Conservation (phyloP, 1,139 yeast genomes). For the Taphrina flavorubra region DNA sequence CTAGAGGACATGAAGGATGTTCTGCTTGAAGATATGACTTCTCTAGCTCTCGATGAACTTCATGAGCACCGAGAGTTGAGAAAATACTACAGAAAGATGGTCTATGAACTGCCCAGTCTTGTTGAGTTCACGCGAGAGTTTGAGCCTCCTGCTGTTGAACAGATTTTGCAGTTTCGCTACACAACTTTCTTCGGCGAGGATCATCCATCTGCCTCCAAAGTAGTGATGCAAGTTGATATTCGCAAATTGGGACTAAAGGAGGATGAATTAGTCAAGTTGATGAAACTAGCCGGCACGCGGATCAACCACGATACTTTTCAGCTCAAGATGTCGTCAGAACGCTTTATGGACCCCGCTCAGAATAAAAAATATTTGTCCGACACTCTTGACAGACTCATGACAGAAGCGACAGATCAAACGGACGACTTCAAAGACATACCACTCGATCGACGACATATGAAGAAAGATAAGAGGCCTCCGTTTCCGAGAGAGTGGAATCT, state of each 20-base stretch:
- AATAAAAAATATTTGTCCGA: conserved; percentile 77
- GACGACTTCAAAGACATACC: conserved; percentile 79
- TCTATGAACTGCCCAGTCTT: conserved; percentile 90
- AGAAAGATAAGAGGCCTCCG: conserved; percentile 56
- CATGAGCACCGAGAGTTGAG: conserved; percentile 57
- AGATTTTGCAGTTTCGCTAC: conserved; percentile 70
- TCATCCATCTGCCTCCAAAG: conserved; percentile 74
- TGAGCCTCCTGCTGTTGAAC: conserved; percentile 50
- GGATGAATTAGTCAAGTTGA: conserved; percentile 71
- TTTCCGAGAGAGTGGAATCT: conserved; percentile 80
- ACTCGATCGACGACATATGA: conserved; percentile 73
- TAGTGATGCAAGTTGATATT: conserved; percentile 64
- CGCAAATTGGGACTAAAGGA: conserved; percentile 61
- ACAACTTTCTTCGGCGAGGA: conserved; percentile 75
- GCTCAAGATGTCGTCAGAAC: conserved; percentile 67
- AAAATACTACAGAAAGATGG: conserved; percentile 76
- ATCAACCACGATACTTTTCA: conserved; percentile 66
- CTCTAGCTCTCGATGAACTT: conserved; percentile 32
- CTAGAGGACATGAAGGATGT: conserved; percentile 15
- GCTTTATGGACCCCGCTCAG: conserved; percentile 78
- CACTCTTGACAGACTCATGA: conserved; percentile 64
- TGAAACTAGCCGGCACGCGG: conserved; percentile 77
- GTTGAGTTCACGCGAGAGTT: conserved; percentile 61
- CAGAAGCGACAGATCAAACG: conserved; percentile 67
- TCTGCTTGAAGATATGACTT: conserved; percentile 37